phyloP scores from a whole-genome alignment of 106 monocot genomes.

The Acanthochlamys bracteata region DNA sequence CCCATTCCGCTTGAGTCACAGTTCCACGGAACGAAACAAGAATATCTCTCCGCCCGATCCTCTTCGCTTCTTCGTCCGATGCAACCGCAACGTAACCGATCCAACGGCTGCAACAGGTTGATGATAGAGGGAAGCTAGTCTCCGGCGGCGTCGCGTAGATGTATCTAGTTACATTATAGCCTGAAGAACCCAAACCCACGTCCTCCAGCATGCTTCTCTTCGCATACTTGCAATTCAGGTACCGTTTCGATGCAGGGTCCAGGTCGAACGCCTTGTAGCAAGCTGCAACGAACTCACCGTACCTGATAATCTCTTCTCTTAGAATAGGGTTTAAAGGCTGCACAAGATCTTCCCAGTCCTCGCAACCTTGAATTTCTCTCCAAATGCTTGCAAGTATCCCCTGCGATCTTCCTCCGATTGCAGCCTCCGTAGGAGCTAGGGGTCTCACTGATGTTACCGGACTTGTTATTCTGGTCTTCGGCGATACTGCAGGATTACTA shows the following conservation, averaged over 20 bases:
- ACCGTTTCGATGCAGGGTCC: constrained; percentile 15
- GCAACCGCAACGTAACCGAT: constrained; percentile 10
- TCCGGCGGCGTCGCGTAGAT: constrained; percentile 22
- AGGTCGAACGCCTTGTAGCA: constrained; percentile 37
- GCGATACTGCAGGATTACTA: no score
- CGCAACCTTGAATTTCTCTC: constrained; percentile 47
- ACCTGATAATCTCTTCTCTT: constrained; percentile 31
- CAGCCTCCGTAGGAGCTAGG: not conserved
- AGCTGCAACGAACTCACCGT: constrained; percentile 29
- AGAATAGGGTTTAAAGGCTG: constrained; percentile 36
- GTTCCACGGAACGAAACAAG: constrained; percentile 25
- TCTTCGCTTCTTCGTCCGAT: not conserved
- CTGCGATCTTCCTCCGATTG: not conserved
- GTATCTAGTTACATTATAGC: constrained; percentile 33
- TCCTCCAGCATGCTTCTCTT: constrained; percentile 12
- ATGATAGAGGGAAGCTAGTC: not conserved
- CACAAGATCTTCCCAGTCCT: constrained; percentile 39
- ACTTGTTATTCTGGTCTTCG: no score
- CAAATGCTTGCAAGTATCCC: constrained; percentile 14
- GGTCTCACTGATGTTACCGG: not conserved
- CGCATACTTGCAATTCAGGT: constrained; percentile 28
- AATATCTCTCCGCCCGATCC: constrained; percentile 14
- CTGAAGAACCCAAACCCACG: constrained; percentile 1
- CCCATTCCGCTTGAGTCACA: constrained; percentile 26
- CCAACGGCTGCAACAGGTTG: constrained; percentile 16